A percentile compares a stretch with the other conserved stretches of the same genome.
Conservation (phyloP, 108 stramenopile genomes). For the Cyclostephanos tholiformis region DNA sequence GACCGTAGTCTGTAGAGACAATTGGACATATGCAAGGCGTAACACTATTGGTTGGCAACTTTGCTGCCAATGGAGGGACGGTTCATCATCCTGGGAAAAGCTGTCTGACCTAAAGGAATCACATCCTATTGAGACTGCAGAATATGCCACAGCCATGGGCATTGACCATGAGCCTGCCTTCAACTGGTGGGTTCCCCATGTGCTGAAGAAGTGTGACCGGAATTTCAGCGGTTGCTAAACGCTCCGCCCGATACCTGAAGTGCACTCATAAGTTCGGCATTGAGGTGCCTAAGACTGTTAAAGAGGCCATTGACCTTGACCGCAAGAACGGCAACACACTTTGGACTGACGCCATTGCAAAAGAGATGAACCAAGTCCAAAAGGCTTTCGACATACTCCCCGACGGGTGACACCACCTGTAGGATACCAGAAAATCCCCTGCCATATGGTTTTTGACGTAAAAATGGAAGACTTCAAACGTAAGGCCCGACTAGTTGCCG, state of each 20-base stretch:
- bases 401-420: slow-evolving; percentile 21
- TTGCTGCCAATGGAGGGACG: slow-evolving; percentile 49
- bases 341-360: slow-evolving; percentile 49
- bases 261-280: slow-evolving; percentile 27
- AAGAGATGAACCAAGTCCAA: slow-evolving; percentile 53
- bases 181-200: neutral
- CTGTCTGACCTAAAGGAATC: slow-evolving; percentile 20
- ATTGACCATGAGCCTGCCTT: slow-evolving; percentile 12
- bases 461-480: too few relatives aligned
- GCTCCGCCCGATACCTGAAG: slow-evolving; percentile 11
- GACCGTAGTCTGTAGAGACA: neutral
- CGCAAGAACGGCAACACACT: slow-evolving; percentile 34
- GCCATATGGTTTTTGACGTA: too few relatives aligned
- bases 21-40: slow-evolving; percentile 27
- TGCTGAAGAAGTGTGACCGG: slow-evolving; percentile 9
- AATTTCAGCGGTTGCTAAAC: too few relatives aligned
- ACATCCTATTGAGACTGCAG: slow-evolving; percentile 19
- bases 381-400: slow-evolving; percentile 36
- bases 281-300: slow-evolving; percentile 31
- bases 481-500: slow-evolving; percentile 34
- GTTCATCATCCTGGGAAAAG: slow-evolving; percentile 25
- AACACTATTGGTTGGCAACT: slow-evolving; percentile 4
- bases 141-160: slow-evolving; percentile 15
- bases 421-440: slow-evolving; percentile 21
- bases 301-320: slow-evolving; percentile 51